These are phyloP conservation scores for Barnettozyma sucrosica DNA, from an alignment of 805 yeast genomes.

Conservation along the genomic window DNA sequence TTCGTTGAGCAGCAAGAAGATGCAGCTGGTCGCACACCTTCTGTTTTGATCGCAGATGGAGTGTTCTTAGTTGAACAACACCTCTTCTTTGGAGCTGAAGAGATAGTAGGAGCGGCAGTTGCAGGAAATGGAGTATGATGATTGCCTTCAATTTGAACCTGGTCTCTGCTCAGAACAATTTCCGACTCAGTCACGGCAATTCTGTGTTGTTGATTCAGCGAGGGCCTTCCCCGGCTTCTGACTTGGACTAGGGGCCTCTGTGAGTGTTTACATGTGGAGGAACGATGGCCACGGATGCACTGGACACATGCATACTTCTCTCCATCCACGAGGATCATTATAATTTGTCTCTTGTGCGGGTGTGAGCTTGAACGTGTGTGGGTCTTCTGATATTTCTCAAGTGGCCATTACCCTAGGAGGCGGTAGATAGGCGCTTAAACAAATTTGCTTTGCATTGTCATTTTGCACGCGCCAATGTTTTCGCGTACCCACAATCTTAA, in stretches of 20 bases:
- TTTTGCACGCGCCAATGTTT: neutral
- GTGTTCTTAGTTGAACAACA: conserved; percentile 4
- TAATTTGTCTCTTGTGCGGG: neutral
- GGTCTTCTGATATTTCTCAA: neutral
- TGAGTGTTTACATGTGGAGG: conserved; percentile 71
- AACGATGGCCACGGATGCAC: conserved; percentile 81
- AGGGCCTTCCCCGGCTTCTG: conserved; percentile 71
- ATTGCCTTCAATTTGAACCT: conserved; percentile 11
- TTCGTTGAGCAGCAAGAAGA: conserved; percentile 9
- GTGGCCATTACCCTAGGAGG: neutral
- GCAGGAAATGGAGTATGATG: no score
- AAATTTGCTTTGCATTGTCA: neutral
- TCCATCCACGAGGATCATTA: conserved; percentile 69
- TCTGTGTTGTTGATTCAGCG: conserved; percentile 35
- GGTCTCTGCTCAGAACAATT: conserved; percentile 12
- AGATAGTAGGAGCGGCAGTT: neutral
- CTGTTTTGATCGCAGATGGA: neutral
- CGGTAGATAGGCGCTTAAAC: neutral
- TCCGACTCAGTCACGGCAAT: conserved; percentile 26
- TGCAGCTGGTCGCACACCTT: neutral
- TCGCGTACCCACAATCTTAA: neutral
- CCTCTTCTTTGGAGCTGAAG: neutral
- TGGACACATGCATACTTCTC: conserved; percentile 69
- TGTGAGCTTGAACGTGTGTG: neutral
- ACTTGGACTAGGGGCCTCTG: conserved; percentile 70